A percentile compares a stretch with the other conserved stretches of the same genome.
Conservation (phyloP, 148 eudicot species). For the Gaultheria prostrata region DNA sequence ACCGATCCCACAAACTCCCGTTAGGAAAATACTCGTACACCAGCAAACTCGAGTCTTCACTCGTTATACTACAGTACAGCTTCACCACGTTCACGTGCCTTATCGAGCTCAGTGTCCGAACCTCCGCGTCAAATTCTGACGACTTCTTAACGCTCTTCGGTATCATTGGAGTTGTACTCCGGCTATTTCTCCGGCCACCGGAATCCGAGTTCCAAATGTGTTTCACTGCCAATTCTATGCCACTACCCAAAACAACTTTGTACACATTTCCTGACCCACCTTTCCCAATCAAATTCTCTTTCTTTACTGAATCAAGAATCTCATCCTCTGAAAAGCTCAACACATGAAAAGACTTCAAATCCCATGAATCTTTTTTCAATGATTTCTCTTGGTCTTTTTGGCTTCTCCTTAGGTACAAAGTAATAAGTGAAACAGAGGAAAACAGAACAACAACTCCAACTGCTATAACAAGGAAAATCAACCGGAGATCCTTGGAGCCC, state of each 20-base stretch:
- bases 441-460: conserved; percentile 36
- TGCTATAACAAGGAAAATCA: conserved; percentile 39
- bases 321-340: conserved; percentile 68
- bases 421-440: conserved; percentile 29
- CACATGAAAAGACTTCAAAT: conserved; percentile 70
- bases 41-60: conserved; percentile 22
- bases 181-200: not conserved
- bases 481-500: conserved; percentile 23
- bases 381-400: conserved; percentile 38
- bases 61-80: conserved; percentile 17
- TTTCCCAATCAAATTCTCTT: conserved; percentile 77
- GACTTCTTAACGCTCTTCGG: not conserved
- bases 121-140: conserved; percentile 18
- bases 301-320: conserved; percentile 63
- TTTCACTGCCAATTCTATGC: conserved; percentile 19
- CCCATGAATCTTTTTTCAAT: conserved; percentile 68
- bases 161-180: conserved; percentile 14
- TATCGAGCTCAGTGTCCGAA: conserved; percentile 17
- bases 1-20: conserved; percentile 22
- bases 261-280: conserved; percentile 87
- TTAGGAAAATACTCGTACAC: conserved; percentile 20
- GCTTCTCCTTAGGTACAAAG: conserved; percentile 36
- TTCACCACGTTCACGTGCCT: conserved; percentile 24
- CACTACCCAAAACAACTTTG: conserved; percentile 48
- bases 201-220: conserved; percentile 23